These are phyloP conservation scores for Agastache rugosa DNA, from an alignment of 257 asterid genomes.

Conservation along the genomic window DNA sequence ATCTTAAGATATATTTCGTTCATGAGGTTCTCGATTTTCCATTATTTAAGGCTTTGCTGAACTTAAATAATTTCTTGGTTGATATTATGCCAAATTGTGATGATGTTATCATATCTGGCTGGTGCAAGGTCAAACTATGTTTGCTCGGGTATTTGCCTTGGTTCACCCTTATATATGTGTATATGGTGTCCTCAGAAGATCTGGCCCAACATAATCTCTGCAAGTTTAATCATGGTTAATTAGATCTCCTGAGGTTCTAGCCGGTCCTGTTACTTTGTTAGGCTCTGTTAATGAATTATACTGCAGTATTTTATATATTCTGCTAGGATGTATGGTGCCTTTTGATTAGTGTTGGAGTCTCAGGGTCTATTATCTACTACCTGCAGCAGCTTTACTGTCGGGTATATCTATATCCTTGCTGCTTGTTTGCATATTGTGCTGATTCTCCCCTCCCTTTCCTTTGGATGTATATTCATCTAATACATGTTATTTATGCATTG, in stretches of 20 bases:
- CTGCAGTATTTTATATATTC: not conserved
- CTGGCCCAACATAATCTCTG: not conserved
- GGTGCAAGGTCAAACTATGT: not conserved
- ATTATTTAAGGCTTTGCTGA: not conserved
- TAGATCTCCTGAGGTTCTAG: not conserved
- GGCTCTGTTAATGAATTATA: slow-evolving; percentile 1
- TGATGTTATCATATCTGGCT: not conserved
- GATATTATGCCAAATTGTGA: not conserved
- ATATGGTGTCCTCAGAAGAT: not conserved
- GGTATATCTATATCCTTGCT: not conserved
- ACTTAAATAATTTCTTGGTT: not conserved
- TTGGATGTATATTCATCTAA: slow-evolving; percentile 14
- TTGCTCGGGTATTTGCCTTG: slow-evolving; percentile 9
- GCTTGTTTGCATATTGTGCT: slow-evolving; percentile 17
- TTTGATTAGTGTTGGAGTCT: not conserved
- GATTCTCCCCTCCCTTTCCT: not conserved
- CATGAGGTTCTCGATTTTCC: not conserved
- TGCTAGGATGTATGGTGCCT: not conserved
- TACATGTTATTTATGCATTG: slow-evolving; percentile 34
- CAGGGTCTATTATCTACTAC: not conserved
- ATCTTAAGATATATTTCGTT: not conserved
- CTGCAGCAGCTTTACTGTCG: not conserved
- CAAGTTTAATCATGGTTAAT: not conserved
- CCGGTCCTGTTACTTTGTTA: not conserved
- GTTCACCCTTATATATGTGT: not conserved